A percentile compares a stretch with the other conserved stretches of the same genome.
Conservation (phyloP, 2,329 filamentous ascomycete species). For the Curvularia verruculosa region DNA sequence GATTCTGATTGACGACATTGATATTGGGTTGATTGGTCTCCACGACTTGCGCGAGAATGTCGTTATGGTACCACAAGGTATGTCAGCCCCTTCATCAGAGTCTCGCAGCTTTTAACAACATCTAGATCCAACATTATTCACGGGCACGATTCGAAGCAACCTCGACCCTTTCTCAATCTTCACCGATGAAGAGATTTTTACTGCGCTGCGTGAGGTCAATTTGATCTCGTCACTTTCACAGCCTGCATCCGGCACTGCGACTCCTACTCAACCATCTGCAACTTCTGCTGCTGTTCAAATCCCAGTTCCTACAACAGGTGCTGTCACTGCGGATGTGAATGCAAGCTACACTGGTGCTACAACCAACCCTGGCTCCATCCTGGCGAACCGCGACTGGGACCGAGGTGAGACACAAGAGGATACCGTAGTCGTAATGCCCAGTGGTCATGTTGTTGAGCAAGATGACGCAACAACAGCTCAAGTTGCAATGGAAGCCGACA, state of each 20-base stretch:
- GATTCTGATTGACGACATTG: constrained; percentile 89
- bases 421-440: constrained; percentile 40
- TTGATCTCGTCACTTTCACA: constrained; percentile 66
- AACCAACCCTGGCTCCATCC: constrained; percentile 41
- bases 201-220: constrained; percentile 84
- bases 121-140: constrained; percentile 86
- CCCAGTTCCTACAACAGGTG: constrained; percentile 38
- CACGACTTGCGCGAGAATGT: constrained; percentile 91
- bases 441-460: constrained; percentile 39
- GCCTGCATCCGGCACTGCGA: constrained; percentile 35
- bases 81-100: constrained; percentile 5
- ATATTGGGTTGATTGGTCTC: constrained; percentile 88
- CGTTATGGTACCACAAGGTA: constrained; percentile 88
- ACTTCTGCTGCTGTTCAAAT: constrained; percentile 39
- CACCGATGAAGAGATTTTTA: constrained; percentile 89
- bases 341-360: constrained; percentile 40
- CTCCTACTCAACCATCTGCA: constrained; percentile 25
- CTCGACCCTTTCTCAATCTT: constrained; percentile 90
- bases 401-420: constrained; percentile 38
- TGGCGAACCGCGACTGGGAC: constrained; percentile 38
- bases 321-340: constrained; percentile 35
- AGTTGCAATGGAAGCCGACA: constrained; percentile 62
- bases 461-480: constrained; percentile 20
- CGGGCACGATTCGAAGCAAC: constrained; percentile 88
- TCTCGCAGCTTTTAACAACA: constrained; percentile 20